Conservation (phyloP, 257 asterid species). For the Coffea canephora region DNA sequence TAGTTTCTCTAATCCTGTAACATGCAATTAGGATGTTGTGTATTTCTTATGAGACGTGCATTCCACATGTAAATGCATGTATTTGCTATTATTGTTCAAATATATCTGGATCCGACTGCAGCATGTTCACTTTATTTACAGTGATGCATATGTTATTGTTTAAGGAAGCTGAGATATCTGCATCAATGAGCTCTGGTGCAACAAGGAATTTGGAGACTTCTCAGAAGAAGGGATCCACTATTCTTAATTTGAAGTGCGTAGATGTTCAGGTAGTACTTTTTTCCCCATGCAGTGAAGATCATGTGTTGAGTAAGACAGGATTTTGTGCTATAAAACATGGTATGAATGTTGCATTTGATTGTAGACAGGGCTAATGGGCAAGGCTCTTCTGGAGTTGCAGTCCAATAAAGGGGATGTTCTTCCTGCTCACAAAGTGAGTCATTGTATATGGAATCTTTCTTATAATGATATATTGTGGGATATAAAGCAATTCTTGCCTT, state of each 20-base stretch:
- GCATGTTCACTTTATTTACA: neutral
- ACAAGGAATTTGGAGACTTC: slow-evolving; percentile 85
- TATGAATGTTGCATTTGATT: slow-evolving; percentile 27
- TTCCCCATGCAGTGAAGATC: neutral
- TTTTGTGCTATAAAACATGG: neutral
- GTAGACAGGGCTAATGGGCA: slow-evolving; percentile 95
- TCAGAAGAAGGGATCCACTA: slow-evolving; percentile 84
- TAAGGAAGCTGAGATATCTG: slow-evolving; percentile 91
- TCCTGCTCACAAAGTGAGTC: slow-evolving; percentile 85
- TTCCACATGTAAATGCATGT: neutral
- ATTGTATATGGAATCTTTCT: neutral
- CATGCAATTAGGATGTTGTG: neutral
- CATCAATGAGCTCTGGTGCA: slow-evolving; percentile 71
- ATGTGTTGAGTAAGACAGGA: neutral
- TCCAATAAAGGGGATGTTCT: slow-evolving; percentile 93
- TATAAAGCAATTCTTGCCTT: neutral
- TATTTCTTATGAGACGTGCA: neutral
- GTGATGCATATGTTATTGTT: neutral
- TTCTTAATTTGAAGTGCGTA: slow-evolving; percentile 86
- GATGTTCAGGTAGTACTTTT: slow-evolving; percentile 72
- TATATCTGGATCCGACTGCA: neutral
- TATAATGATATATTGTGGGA: neutral
- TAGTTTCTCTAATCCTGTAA: neutral
- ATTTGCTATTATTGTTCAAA: neutral
- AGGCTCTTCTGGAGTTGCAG: slow-evolving; percentile 80